A percentile compares a stretch with the other conserved stretches of the same genome.
phyloP scores from a whole-genome alignment of 192 early-diverging fungal species.

The Coemansia sp. region DNA sequence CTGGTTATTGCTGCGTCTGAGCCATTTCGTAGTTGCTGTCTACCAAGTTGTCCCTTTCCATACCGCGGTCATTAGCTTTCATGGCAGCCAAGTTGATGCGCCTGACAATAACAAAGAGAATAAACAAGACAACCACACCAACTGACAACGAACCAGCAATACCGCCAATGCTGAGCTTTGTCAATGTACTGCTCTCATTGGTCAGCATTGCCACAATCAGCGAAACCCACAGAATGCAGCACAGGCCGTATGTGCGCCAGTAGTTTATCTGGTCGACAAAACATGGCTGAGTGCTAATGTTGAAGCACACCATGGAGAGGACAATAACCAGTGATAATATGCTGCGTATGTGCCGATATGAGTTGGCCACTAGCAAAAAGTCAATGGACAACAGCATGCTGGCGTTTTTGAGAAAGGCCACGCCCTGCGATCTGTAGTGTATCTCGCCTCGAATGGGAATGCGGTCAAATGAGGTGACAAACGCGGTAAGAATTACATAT shows the following conservation, averaged over 20 bases:
- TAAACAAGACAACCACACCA: slow-evolving; percentile 59
- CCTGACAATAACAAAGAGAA: slow-evolving; percentile 55
- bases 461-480: slow-evolving; percentile 71
- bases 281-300: slow-evolving; percentile 68
- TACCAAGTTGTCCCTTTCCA: neutral
- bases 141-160: slow-evolving; percentile 52
- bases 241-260: slow-evolving; percentile 65
- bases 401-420: slow-evolving; percentile 75
- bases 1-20: neutral
- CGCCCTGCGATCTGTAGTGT: slow-evolving; percentile 67
- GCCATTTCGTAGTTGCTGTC: neutral
- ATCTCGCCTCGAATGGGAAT: slow-evolving; percentile 69
- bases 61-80: too few species aligned
- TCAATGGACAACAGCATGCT: slow-evolving; percentile 69
- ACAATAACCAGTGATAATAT: slow-evolving; percentile 68
- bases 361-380: slow-evolving; percentile 62
- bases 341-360: slow-evolving; percentile 61
- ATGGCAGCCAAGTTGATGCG: slow-evolving; percentile 7
- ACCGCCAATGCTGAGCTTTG: slow-evolving; percentile 38
- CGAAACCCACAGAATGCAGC: slow-evolving; percentile 68
- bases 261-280: slow-evolving; percentile 77
- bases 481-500: slow-evolving; percentile 65
- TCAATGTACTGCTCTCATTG: slow-evolving; percentile 47
- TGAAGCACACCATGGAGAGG: slow-evolving; percentile 70
- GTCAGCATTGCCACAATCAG: slow-evolving; percentile 66